phyloP scores from a whole-genome alignment of 2,329 filamentous ascomycete species.

The Parascedosporium putredinis region DNA sequence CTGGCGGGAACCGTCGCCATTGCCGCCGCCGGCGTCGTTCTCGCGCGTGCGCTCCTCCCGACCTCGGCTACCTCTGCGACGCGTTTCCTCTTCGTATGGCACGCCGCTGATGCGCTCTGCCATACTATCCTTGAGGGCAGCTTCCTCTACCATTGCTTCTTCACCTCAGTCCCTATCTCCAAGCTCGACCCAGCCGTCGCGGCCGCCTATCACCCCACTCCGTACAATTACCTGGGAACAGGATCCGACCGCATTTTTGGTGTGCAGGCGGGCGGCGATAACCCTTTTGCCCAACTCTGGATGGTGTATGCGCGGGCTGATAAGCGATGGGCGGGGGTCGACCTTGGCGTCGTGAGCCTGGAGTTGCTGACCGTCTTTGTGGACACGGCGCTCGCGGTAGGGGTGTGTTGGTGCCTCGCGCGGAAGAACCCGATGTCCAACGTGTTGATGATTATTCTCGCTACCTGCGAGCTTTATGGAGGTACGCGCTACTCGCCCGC shows the following conservation, averaged over 20 bases:
- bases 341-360: constrained; percentile 52
- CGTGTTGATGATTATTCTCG: constrained; percentile 54
- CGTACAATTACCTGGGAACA: constrained; percentile 41
- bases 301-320: constrained; percentile 60
- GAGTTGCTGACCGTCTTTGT: constrained; percentile 57
- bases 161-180: constrained; percentile 37
- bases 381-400: constrained; percentile 48
- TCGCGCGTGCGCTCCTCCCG: constrained; percentile 36
- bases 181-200: constrained; percentile 22
- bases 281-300: constrained; percentile 50
- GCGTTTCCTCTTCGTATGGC: constrained; percentile 86
- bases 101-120: constrained; percentile 83
- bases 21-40: constrained; percentile 23
- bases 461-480: constrained; percentile 57
- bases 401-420: constrained; percentile 50
- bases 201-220: constrained; percentile 32
- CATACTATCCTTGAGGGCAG: constrained; percentile 86
- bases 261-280: constrained; percentile 42
- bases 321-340: constrained; percentile 51
- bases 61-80: constrained; percentile 40
- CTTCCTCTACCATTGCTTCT: constrained; percentile 92
- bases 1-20: constrained; percentile 45
- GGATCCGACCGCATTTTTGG: constrained; percentile 40
- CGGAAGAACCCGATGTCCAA: constrained; percentile 43
- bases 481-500: constrained; percentile 30